Evolutionary conservation across 495 filamentous ascomycete genomes (phyloP), one percentile per base, ranked within the genome.

Genomic region (Geoglossum glabrum): DNA sequence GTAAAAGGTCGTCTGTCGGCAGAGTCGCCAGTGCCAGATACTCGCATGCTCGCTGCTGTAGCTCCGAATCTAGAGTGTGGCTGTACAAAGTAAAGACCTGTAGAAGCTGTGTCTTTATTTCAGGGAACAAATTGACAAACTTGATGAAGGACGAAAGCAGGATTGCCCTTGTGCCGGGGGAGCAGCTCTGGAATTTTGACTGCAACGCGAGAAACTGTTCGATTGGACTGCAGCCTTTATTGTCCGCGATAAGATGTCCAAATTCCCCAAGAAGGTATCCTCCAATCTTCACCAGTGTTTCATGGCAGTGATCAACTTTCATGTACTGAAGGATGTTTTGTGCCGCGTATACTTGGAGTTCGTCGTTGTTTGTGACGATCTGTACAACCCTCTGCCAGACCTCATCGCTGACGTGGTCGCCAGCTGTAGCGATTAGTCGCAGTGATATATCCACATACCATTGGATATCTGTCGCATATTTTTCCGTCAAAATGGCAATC

Each of bases 381-480:
- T 97, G 93, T 61, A 95, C 96, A 57, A 99, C 90, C 62, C 93
- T 83, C 62, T 99, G 93, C 93, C 93, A 99, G 26, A 99, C 93
- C 71, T 99, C 93, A 57, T 99, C 93, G 69, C 90, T 96, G 57
- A 99, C 90, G 70, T 96, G 93, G 64, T 99, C 93, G 60, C 93
- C 93, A 10, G 93, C 93, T 76, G 96, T 85, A 27, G 93, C 89
- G 58, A 99, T 86, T 28, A 99, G 79, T 55, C 90, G 85, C 61
- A 99, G 72, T 3, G 92, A 95, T 59, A 96, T 95, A 66, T 99
- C 88, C 58, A 99, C 93, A 71, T 99, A 99, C 93, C 93, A 99
- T 67, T 95, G 89, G 17, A 94, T 85, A 66, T 99, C 90, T 0
- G 90, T 95, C 25, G 93, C 93, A 65, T 97, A 99, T 67, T 97